A percentile compares a stretch with the other conserved stretches of the same genome.
Evolutionary conservation across 2,329 filamentous ascomycete species (phyloP).

Genomic region (Colletotrichum magnum): DNA sequence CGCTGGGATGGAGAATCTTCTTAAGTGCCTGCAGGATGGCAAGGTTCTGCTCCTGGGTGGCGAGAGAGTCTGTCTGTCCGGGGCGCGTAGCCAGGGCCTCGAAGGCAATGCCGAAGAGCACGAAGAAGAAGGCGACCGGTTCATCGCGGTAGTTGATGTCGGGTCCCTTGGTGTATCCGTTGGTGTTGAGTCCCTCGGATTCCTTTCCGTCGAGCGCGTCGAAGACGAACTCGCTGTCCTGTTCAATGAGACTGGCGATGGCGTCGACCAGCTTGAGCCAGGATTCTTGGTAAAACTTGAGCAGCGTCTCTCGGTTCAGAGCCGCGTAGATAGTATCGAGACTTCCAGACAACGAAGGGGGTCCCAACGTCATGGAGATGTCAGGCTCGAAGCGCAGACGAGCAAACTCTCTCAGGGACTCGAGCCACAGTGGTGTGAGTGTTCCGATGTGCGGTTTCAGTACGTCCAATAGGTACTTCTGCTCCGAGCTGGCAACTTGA

Average conservation of each 20-base stretch:
- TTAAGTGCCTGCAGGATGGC: constrained; percentile 93
- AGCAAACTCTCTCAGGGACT: constrained; percentile 93
- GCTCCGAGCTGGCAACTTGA: constrained; percentile 94
- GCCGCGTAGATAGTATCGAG: constrained; percentile 96
- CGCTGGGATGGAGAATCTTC: constrained; percentile 94
- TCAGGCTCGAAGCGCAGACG: constrained; percentile 95
- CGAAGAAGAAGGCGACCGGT: constrained; percentile 98
- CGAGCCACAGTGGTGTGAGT: constrained; percentile 93
- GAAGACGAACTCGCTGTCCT: constrained; percentile 98
- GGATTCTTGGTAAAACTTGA: constrained; percentile 96
- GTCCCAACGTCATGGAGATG: constrained; percentile 90
- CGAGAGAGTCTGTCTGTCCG: constrained; percentile 74
- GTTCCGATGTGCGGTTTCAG: constrained; percentile 91
- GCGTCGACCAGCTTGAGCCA: constrained; percentile 98
- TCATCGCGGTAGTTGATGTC: constrained; percentile 99
- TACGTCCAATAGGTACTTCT: constrained; percentile 89
- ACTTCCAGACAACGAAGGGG: constrained; percentile 85
- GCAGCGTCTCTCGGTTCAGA: constrained; percentile 90
- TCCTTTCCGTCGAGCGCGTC: constrained; percentile 93
- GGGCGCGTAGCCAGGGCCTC: constrained; percentile 92
- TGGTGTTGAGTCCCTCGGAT: constrained; percentile 61
- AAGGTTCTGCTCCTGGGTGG: constrained; percentile 82
- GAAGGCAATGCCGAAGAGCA: constrained; percentile 95
- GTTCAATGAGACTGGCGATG: constrained; percentile 96
- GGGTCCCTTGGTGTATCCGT: constrained; percentile 71